Evolutionary conservation across 441 rosid species (phyloP).

Genomic region (Populus hybrid): DNA sequence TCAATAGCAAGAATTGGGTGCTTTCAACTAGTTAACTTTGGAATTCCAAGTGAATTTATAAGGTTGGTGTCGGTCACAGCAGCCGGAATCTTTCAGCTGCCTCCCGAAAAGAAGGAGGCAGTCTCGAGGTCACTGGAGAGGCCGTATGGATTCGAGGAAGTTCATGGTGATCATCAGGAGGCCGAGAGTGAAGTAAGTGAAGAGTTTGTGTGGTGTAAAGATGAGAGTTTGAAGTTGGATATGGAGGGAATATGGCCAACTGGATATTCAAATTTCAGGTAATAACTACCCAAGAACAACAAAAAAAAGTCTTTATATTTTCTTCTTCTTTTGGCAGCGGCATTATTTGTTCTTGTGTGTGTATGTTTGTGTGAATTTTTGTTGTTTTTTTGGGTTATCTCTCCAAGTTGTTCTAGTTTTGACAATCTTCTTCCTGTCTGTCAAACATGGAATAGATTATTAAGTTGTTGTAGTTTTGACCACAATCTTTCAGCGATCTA

Average conservation of each 20-base stretch:
- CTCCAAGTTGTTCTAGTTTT: neutral
- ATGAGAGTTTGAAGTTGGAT: constrained; percentile 34
- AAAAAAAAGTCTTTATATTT: neutral
- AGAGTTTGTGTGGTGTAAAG: constrained; percentile 60
- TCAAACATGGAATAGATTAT: no score
- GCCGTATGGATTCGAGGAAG: constrained; percentile 53
- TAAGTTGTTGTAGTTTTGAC: no score
- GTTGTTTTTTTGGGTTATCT: neutral
- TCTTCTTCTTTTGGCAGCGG: neutral
- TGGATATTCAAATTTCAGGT: constrained; percentile 67
- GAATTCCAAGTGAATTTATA: constrained; percentile 40
- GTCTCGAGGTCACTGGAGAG: constrained; percentile 48
- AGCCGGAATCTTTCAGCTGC: constrained; percentile 38
- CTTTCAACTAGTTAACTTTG: constrained; percentile 70
- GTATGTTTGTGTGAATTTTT: no score
- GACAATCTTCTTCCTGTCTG: no score
- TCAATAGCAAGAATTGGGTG: constrained; percentile 61
- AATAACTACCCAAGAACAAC: constrained; percentile 1
- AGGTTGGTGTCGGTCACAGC: constrained; percentile 36
- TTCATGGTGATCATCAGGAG: constrained; percentile 30
- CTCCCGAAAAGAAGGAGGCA: constrained; percentile 37
- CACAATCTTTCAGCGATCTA: neutral
- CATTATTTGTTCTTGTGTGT: neutral
- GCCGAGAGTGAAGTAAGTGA: constrained; percentile 42
- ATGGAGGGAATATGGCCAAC: constrained; percentile 57